Conservation (phyloP, 495 filamentous ascomycete species). For the Aspergillus biplanus region DNA sequence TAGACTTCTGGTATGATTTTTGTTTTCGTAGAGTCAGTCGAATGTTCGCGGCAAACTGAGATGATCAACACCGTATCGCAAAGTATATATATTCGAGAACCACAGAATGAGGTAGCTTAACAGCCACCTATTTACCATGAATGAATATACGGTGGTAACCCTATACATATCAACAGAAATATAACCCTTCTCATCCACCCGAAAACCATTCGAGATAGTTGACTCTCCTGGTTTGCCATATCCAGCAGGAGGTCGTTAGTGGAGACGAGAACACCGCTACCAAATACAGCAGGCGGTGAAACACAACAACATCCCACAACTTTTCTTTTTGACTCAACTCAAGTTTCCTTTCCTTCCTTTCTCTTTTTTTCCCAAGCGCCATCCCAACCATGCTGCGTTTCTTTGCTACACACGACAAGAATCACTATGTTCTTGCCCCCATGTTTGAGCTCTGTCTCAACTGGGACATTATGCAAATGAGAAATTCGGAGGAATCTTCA, state of each 20-base stretch:
- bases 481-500: constrained; percentile 99
- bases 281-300: constrained; percentile 22
- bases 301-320: constrained; percentile 14
- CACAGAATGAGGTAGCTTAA: no score
- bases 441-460: constrained; percentile 17
- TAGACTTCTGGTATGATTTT: no score
- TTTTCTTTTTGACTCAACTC: constrained; percentile 1
- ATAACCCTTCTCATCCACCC: no score
- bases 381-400: constrained; percentile 98
- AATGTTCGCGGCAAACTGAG: no score
- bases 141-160: no score
- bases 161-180: no score
- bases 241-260: no score
- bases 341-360: constrained; percentile 18
- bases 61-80: no score
- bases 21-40: no score
- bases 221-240: no score
- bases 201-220: not conserved
- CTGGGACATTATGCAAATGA: constrained; percentile 77
- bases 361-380: constrained; percentile 67
- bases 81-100: no score
- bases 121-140: no score
- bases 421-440: constrained; percentile 32
- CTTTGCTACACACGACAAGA: constrained; percentile 90
- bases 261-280: not conserved